Evolutionary conservation across 2,329 filamentous ascomycete species (phyloP).

Genomic region (Pestalotiopsis sp.): DNA sequence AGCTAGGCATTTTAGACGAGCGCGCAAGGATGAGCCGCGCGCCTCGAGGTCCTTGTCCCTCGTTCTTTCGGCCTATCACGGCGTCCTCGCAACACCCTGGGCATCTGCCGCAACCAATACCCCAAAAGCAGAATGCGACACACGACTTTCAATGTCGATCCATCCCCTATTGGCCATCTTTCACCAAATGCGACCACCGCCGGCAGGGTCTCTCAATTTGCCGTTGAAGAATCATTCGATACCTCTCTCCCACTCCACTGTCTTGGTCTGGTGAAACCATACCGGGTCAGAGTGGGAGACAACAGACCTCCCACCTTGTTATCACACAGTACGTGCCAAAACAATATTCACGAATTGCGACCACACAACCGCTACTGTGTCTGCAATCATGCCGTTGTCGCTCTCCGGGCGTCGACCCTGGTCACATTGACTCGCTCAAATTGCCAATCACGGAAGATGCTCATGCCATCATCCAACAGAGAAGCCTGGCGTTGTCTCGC

Average conservation of each 20-base stretch:
- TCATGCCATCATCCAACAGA: not conserved
- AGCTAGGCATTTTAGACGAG: not conserved
- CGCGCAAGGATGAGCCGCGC: not conserved
- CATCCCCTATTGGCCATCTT: not conserved
- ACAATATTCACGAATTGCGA: no score
- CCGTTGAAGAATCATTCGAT: slow-evolving; percentile 11
- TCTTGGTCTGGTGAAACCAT: slow-evolving; percentile 5
- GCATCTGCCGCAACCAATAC: slow-evolving; percentile 4
- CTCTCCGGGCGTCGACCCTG: not conserved
- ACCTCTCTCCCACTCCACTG: slow-evolving; percentile 2
- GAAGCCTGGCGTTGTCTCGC: not conserved
- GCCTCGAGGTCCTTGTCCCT: not conserved
- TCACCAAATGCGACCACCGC: not conserved
- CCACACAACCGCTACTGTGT: not conserved
- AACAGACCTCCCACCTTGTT: not conserved
- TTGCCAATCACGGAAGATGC: not conserved
- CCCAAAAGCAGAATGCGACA: slow-evolving; percentile 1
- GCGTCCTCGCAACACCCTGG: not conserved
- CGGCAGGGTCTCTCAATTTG: slow-evolving; percentile 1
- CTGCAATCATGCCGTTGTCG: not conserved
- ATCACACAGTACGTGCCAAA: no score
- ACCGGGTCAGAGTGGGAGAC: not conserved
- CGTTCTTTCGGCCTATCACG: not conserved
- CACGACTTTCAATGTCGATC: not conserved
- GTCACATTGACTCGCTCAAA: not conserved